A percentile compares a stretch with the other conserved stretches of the same genome.
phyloP scores from a whole-genome alignment of 371 early-diverging fungal species.

The Apophysomyces variabilis region DNA sequence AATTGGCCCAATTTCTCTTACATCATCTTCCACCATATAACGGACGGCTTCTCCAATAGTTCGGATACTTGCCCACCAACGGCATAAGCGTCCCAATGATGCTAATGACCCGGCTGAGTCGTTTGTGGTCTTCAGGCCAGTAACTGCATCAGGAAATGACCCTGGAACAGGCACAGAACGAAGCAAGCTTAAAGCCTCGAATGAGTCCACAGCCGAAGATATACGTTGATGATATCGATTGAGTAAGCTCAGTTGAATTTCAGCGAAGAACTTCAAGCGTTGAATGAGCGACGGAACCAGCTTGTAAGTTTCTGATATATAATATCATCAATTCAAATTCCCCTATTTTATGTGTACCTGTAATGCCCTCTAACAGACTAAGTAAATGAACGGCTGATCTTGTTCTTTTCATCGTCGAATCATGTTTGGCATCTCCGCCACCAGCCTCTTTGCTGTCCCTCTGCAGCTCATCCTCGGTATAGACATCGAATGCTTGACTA shows the following conservation, averaged over 20 bases:
- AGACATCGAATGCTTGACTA: constrained; percentile 65
- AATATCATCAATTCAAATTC: background rate
- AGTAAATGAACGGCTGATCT: constrained; percentile 64
- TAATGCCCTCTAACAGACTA: constrained; percentile 64
- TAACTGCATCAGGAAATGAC: constrained; percentile 56
- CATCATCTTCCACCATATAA: constrained; percentile 65
- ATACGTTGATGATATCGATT: constrained; percentile 54
- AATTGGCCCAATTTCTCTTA: constrained; percentile 22
- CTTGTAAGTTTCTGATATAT: constrained; percentile 43
- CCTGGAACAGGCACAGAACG: constrained; percentile 57
- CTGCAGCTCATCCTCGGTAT: constrained; percentile 41
- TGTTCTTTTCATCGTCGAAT: constrained; percentile 27
- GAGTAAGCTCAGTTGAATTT: constrained; percentile 57
- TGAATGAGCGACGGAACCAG: constrained; percentile 39
- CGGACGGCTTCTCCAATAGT: constrained; percentile 40
- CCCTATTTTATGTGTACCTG: constrained; percentile 39
- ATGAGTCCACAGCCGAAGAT: constrained; percentile 53
- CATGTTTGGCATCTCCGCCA: background rate
- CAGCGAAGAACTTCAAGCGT: constrained; percentile 54
- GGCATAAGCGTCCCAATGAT: constrained; percentile 48
- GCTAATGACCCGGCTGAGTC: constrained; percentile 44
- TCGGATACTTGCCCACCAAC: constrained; percentile 58
- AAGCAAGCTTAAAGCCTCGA: constrained; percentile 53
- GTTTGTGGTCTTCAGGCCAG: constrained; percentile 44
- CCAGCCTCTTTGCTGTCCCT: constrained; percentile 36